Evolutionary conservation across 345 rosid genomes (phyloP).

Genomic region (Gossypioides kirkii): DNA sequence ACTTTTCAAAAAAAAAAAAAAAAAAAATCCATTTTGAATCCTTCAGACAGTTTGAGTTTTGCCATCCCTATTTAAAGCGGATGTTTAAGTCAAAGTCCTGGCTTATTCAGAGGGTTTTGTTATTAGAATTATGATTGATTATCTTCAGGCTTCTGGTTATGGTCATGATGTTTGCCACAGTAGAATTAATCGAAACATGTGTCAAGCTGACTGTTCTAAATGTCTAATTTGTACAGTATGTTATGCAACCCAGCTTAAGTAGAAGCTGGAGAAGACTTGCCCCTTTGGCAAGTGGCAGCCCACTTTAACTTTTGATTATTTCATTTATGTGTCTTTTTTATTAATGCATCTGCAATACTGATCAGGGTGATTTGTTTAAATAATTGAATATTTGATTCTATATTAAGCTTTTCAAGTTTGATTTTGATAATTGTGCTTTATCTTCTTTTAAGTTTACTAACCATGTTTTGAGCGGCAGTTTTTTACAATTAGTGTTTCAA

Average conservation of each 20-base stretch:
- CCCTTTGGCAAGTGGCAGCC: neutral
- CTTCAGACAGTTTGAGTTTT: too few relatives aligned
- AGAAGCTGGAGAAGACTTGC: neutral
- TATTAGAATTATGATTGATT: neutral
- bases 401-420: neutral
- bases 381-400: neutral
- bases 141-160: neutral
- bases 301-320: neutral
- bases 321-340: neutral
- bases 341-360: neutral
- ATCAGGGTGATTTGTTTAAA: neutral
- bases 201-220: neutral
- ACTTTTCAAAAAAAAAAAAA: too few relatives aligned
- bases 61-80: neutral
- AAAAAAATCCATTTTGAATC: too few relatives aligned
- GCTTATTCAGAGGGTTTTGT: neutral
- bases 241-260: neutral
- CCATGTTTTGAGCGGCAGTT: neutral
- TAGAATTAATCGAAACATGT: neutral
- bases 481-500: neutral
- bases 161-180: neutral
- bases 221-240: neutral
- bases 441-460: neutral
- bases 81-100: neutral
- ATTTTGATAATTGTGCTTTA: neutral